Conservation (phyloP, 208 protist genomes). For the Trypanosoma grayi region DNA sequence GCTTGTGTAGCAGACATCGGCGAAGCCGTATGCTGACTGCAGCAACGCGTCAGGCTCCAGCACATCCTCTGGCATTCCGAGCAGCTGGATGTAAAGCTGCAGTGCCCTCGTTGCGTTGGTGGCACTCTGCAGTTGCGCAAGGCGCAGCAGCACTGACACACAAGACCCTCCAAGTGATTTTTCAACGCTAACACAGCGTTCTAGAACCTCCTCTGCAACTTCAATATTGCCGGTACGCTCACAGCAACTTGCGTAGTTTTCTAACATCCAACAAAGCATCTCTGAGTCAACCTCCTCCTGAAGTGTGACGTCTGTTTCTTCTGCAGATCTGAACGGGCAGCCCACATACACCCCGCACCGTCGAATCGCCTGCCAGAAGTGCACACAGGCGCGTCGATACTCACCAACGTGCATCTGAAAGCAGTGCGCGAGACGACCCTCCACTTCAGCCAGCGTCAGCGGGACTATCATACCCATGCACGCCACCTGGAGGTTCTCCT, state of each 20-base stretch:
- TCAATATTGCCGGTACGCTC: constrained; percentile 46
- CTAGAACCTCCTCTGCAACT: constrained; percentile 48
- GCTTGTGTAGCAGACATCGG: constrained; percentile 40
- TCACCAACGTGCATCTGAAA: constrained; percentile 72
- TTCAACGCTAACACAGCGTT: constrained; percentile 57
- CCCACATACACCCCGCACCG: constrained; percentile 16
- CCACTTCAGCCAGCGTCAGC: constrained; percentile 50
- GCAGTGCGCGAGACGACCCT: constrained; percentile 65
- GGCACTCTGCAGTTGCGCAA: constrained; percentile 36
- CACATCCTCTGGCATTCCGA: constrained; percentile 57
- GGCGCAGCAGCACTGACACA: constrained; percentile 52
- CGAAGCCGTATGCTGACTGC: constrained; percentile 54
- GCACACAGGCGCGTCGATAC: constrained; percentile 53
- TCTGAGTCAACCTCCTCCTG: constrained; percentile 38
- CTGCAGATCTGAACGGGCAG: constrained; percentile 11
- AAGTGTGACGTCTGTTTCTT: background rate
- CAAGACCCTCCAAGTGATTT: constrained; percentile 37
- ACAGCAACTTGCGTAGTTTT: constrained; percentile 67
- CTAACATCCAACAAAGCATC: constrained; percentile 56
- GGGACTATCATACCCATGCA: constrained; percentile 32
- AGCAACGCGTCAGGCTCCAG: constrained; percentile 41
- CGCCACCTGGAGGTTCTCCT: constrained; percentile 22
- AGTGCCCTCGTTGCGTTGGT: constrained; percentile 50
- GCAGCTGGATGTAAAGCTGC: constrained; percentile 59
- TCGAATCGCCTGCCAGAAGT: constrained; percentile 52